These are phyloP conservation scores for Curvularia hawaiiensis DNA, from an alignment of 2,329 filamentous ascomycete species.

Conservation along the genomic window DNA sequence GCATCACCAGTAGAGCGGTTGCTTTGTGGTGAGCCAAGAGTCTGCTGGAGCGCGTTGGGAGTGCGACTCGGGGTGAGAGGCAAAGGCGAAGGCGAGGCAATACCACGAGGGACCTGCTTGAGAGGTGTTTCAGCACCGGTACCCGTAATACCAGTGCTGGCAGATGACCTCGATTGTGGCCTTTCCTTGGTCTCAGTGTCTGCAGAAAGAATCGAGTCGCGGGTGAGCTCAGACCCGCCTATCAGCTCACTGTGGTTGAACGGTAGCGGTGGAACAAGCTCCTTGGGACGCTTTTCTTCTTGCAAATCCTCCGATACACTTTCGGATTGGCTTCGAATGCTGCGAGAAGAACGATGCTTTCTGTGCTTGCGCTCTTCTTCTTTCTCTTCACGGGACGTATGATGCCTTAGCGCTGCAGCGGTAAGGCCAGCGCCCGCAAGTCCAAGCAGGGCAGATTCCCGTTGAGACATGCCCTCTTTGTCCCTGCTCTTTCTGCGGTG, in stretches of 20 bases:
- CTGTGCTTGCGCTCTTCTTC: constrained; percentile 51
- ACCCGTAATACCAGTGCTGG: constrained; percentile 53
- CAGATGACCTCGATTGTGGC: constrained; percentile 63
- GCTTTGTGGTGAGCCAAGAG: constrained; percentile 70
- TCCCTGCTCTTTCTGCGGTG: constrained; percentile 59
- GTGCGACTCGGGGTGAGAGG: constrained; percentile 69
- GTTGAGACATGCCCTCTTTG: constrained; percentile 49
- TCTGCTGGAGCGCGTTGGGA: constrained; percentile 59
- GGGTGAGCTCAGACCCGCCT: constrained; percentile 78
- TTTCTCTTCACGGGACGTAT: constrained; percentile 64
- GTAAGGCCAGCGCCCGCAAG: constrained; percentile 63
- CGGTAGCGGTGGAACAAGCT: constrained; percentile 79
- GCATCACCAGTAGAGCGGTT: constrained; percentile 60
- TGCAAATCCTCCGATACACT: constrained; percentile 62
- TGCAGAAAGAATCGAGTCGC: constrained; percentile 84
- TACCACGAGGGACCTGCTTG: constrained; percentile 66
- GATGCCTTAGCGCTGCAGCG: constrained; percentile 65
- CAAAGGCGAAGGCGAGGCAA: constrained; percentile 63
- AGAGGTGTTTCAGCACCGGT: constrained; percentile 57
- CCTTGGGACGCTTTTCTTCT: constrained; percentile 53
- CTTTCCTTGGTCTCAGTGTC: constrained; percentile 66
- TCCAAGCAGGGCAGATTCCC: constrained; percentile 61
- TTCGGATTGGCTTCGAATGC: constrained; percentile 57
- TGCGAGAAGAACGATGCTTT: constrained; percentile 55
- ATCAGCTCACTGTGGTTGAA: constrained; percentile 80